Evolutionary conservation across 1,139 yeast species (phyloP), one percentile per base, ranked within the genome.

Genomic region (Yamadazyma dendronema): DNA sequence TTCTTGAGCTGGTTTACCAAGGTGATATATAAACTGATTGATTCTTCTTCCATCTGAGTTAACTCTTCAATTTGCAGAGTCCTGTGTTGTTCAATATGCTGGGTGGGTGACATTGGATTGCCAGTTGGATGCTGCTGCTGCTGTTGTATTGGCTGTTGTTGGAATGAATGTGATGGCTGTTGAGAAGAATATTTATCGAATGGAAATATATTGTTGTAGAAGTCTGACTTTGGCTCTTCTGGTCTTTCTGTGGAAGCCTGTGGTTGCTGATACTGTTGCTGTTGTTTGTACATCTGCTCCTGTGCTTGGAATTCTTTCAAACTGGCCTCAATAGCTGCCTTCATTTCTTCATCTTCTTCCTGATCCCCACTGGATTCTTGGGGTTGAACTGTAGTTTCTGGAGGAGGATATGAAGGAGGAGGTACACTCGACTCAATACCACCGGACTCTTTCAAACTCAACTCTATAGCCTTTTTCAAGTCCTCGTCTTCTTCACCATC

Each of bases 271-370:
- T 37, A 31, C 21, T 43, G 47, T 53, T 68, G 42, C 17, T 38
- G 48, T 34, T 38, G 50, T 30, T 49, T 41, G 46, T 36, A 50
- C 4, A 46, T 29, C 25, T 48, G 50, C 55, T 72, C 53, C 55
- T 62, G 61, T n/a, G 56, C 62, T 48, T 83, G 77, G 57, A 84
- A 74, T 43, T 88, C 96, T 41, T 74, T 72, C 46, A 92, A 70
- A 60, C 96, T 86, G 1, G 96, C 97, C n/a, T 86, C 96, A 43
- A 92, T 89, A 0, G 97, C 98, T 1, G 94, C 95, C 56, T 81
- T 85, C 81, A 92, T 75, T 30, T 88, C 96, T 25, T 84, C 94
- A 48, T 92, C 97, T 22, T 85, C 87, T 7, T 84, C 94, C 2
- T 80, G 86, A 3, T 59, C 74, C 6, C 41, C 42, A 2, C 37